phyloP scores from a whole-genome alignment of 805 yeast species.

The Millerozyma miso region DNA sequence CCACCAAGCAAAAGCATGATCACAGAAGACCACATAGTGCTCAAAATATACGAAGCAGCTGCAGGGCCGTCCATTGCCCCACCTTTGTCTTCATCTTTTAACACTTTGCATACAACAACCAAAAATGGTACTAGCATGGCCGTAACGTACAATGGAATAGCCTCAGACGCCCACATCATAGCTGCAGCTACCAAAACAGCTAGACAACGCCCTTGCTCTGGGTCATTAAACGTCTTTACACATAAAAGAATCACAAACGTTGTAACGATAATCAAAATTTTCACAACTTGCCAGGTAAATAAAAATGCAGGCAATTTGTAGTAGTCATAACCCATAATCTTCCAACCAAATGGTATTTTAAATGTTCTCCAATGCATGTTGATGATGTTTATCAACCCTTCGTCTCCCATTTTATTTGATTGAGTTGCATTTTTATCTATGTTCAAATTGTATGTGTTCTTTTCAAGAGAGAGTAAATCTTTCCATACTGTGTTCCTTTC shows the following conservation, averaged over 20 bases:
- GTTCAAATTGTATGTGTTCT: slow-evolving; percentile 25
- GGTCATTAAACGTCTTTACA: slow-evolving; percentile 58
- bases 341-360: slow-evolving; percentile 17
- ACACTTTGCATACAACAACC: slow-evolving; percentile 43
- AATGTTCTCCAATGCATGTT: slow-evolving; percentile 15
- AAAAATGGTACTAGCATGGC: slow-evolving; percentile 46
- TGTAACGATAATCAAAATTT: slow-evolving; percentile 44
- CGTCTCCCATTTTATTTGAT: slow-evolving; percentile 24
- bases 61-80: slow-evolving; percentile 56
- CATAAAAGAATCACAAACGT: slow-evolving; percentile 51
- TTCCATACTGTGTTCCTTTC: slow-evolving; percentile 98
- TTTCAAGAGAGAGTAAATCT: slow-evolving; percentile 77
- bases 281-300: slow-evolving; percentile 45
- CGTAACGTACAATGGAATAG: slow-evolving; percentile 47
- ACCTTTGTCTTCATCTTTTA: slow-evolving; percentile 43
- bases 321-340: slow-evolving; percentile 10
- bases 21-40: slow-evolving; percentile 94
- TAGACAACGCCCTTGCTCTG: slow-evolving; percentile 67
- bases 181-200: slow-evolving; percentile 59
- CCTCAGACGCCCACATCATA: slow-evolving; percentile 50
- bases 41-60: slow-evolving; percentile 74
- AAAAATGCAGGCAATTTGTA: slow-evolving; percentile 44
- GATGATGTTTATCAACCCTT: slow-evolving; percentile 13
- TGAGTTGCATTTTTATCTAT: slow-evolving; percentile 13
- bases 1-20: slow-evolving; percentile 90